Base-by-base conservation (phyloP, 2,329 filamentous ascomycete species). In the Dactylellina parvicollis region DNA sequence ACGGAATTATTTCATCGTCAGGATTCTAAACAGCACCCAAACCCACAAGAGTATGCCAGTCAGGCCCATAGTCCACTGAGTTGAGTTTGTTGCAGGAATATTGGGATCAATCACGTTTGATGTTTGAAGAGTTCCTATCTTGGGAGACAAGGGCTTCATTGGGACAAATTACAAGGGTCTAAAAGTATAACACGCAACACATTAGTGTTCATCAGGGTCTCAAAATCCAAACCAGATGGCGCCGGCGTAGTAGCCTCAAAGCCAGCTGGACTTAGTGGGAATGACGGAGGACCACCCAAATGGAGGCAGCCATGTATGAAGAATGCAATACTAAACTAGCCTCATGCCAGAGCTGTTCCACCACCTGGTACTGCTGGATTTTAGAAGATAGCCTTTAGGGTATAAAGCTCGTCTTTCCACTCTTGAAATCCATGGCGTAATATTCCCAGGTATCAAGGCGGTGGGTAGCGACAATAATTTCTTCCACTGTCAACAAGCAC, bases 131-230 rank as follows among this genome's bases (percentile, higher is more conserved):
- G 14, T 54, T 64, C 38, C 67, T 65, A 57, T 42, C 46, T 72
- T 49, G 42, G 67, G 67, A 65, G 20, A 36, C 12, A 28, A 47
- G 5, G 14, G 44, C 34, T 28, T 30, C 4, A 49, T 66, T 57
- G 32, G 62, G 52, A 67, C 34, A 22, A 10, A 9, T 36, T 20
- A 26, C 49, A 67, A 16, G 46, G 50, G 8, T 50, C n/a, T 22
- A 20, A 64, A 71, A 47, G 56, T 62, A 24, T 49, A 57, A 71
- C 57, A 62, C 16, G 44, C 66, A 62, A 71, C 57, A 14, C 54
- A 22, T 26, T 20, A 46, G 7, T 40, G 36, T 40, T 16, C 5
- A 12, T 16, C 4, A 16, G 36, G n/a, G n/a, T n/a, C 38, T 42
- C 38, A 42, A 9, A 4, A 42, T 42, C 38, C n/a, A 9, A 10